phyloP scores from a whole-genome alignment of 2,329 filamentous ascomycete genomes.

The Macrophomina tecta region DNA sequence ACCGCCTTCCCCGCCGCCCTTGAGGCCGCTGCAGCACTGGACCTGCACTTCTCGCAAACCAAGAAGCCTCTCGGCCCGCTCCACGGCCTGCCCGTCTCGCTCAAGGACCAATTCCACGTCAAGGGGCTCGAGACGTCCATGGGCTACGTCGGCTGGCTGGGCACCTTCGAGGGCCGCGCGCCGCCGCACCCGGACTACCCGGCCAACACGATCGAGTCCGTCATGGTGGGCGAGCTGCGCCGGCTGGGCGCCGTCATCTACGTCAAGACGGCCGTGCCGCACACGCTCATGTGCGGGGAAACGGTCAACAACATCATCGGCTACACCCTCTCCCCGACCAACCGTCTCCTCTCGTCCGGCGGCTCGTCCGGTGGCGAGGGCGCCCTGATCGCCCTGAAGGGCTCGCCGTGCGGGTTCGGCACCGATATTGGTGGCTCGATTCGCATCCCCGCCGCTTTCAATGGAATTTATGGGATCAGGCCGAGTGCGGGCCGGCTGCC shows the following conservation, averaged over 20 bases:
- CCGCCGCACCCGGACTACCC: slow-evolving; percentile 57
- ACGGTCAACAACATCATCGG: slow-evolving; percentile 67
- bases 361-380: slow-evolving; percentile 67
- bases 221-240: slow-evolving; percentile 63
- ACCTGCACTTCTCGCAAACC: slow-evolving; percentile 46
- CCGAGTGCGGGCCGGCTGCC: slow-evolving; percentile 60
- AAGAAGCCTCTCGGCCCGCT: slow-evolving; percentile 51
- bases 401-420: slow-evolving; percentile 63
- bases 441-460: slow-evolving; percentile 65
- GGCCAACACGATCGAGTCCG: slow-evolving; percentile 57
- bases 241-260: slow-evolving; percentile 61
- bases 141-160: slow-evolving; percentile 71
- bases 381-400: slow-evolving; percentile 60
- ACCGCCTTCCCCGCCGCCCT: slow-evolving; percentile 57
- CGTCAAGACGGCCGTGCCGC: slow-evolving; percentile 63
- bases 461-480: slow-evolving; percentile 62
- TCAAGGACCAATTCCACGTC: slow-evolving; percentile 59
- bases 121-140: slow-evolving; percentile 56
- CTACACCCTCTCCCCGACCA: slow-evolving; percentile 63
- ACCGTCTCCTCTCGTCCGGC: slow-evolving; percentile 60
- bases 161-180: slow-evolving; percentile 62
- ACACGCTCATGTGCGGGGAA: slow-evolving; percentile 64
- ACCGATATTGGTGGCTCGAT: slow-evolving; percentile 65
- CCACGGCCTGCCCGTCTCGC: slow-evolving; percentile 55
- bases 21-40: slow-evolving; percentile 48